Base-by-base conservation (phyloP, 345 rosid genomes). In the Sapria himalayana region DNA sequence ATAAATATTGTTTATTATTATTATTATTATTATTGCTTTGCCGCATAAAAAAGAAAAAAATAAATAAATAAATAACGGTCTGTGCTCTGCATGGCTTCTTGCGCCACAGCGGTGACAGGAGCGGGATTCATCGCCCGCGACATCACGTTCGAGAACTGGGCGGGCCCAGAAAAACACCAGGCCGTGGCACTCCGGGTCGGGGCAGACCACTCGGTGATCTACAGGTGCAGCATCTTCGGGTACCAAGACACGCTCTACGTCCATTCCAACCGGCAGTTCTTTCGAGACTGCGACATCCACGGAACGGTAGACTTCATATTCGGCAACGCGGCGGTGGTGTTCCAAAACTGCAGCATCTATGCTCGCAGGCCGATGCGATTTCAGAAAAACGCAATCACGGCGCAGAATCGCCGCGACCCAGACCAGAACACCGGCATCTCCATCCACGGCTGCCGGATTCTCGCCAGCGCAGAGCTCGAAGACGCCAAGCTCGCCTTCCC, bases 391-490 rank as follows among this genome's bases (percentile, higher is more conserved):
- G 82, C 98, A 14, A 74, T 89, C 59, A 89, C 98, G 0, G 98
- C 98, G n/a, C 98, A 89, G 40, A 89, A 82, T 56, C 63, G 98
- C 2, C 82, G 82, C 32, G 98, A 89, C 47, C 98, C 98, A 1
- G 77, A 79, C 48, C 98, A 89, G 25, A 82, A 82, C 51, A 89
- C 98, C 0, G 98, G 98, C 4, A 89, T 89, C 4, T 89, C 95
- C 1, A 89, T 89, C 60, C 98, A 89, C 22, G 93, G 81, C 0
- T 79, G 84, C 5, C 43, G 76, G 45, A 57, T 89, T 59, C 44
- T 74, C 8, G 75, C 93, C 5, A 3, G 67, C 1, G 0, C 64
- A 1, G 95, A 84, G n/a, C 84, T 89, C 22, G 51, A 22, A 14
- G 54, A 70, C 0, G 17, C 62, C 1, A 74, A 72, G 4, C 72